Evolutionary conservation across 768 basidiomycete species (phyloP).

Genomic region (Lepiota venenata): DNA sequence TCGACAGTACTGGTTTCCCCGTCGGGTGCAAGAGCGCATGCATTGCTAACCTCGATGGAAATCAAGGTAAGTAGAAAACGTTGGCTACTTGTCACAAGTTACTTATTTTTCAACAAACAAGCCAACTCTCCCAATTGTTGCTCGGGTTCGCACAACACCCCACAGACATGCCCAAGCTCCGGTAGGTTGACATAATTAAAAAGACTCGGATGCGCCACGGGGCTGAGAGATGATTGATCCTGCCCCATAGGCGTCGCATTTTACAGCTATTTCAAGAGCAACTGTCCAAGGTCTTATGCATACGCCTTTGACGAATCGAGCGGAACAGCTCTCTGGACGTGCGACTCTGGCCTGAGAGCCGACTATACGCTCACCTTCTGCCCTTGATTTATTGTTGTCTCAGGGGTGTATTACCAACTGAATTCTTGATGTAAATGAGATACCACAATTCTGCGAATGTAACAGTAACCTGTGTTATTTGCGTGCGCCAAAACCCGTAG

Average conservation of each 20-base stretch:
- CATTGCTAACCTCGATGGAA: constrained; percentile 37
- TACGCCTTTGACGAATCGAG: constrained; percentile 55
- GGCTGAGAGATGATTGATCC: too few species aligned
- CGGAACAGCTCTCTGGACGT: constrained; percentile 51
- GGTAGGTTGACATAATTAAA: constrained; percentile 14
- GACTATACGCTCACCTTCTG: constrained; percentile 52
- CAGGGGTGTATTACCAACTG: constrained; percentile 30
- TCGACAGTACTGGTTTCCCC: constrained; percentile 46
- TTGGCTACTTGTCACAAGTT: too few species aligned
- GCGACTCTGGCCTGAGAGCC: constrained; percentile 35
- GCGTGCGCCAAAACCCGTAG: too few species aligned
- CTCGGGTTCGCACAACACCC: constrained; percentile 48
- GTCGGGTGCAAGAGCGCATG: constrained; percentile 66
- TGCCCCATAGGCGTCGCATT: constrained; percentile 28
- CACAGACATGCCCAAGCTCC: constrained; percentile 53
- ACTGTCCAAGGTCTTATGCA: constrained; percentile 47
- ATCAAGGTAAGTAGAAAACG: constrained; percentile 30
- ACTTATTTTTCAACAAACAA: too few species aligned
- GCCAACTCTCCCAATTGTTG: constrained; percentile 66
- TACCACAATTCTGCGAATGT: too few species aligned
- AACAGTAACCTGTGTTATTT: too few species aligned
- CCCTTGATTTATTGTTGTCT: constrained; percentile 40
- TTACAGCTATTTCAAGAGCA: constrained; percentile 40
- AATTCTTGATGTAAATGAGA: too few species aligned
- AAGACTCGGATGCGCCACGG: too few species aligned